phyloP scores from a whole-genome alignment of 768 basidiomycete species.

The Hygrophorus pudorinus region DNA sequence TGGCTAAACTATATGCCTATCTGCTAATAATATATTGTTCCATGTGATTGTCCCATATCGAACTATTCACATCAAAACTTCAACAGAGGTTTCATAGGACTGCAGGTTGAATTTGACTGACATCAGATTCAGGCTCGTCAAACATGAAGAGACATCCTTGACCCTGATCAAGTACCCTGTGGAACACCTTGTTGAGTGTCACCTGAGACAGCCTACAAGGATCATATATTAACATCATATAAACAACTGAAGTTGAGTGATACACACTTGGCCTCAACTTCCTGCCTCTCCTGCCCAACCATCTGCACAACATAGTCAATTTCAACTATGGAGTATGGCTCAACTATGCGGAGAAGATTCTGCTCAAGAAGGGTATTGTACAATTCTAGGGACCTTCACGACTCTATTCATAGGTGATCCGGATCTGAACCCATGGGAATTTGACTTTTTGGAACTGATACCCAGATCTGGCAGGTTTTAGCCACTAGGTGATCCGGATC shows the following conservation, averaged over 20 bases:
- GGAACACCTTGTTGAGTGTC: slow-evolving; percentile 92
- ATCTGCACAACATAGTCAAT: slow-evolving; percentile 78
- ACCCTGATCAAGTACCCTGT: slow-evolving; percentile 95
- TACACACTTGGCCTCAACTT: slow-evolving; percentile 84
- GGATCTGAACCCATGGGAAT: no score
- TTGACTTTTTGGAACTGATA: no score
- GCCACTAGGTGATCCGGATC: no score
- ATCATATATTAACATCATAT: neutral
- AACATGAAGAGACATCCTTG: slow-evolving; percentile 88
- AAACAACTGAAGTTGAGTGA: neutral
- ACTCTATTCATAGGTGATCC: no score
- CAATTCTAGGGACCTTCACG: no score
- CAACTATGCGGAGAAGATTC: slow-evolving; percentile 89
- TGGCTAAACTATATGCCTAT: no score
- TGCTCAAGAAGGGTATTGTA: slow-evolving; percentile 97
- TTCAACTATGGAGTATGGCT: slow-evolving; percentile 92
- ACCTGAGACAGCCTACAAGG: slow-evolving; percentile 81
- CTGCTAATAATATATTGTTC: no score
- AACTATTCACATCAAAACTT: no score
- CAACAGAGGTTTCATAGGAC: neutral
- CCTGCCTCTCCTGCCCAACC: slow-evolving; percentile 82
- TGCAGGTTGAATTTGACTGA: slow-evolving; percentile 28
- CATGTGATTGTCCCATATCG: no score
- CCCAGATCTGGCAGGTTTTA: no score
- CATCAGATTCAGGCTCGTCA: slow-evolving; percentile 78